Percentiles rank a stretch among this genome's conserved stretches.
Conservation (phyloP, 257 asterid genomes). For the Paraleonurus japonicus region DNA sequence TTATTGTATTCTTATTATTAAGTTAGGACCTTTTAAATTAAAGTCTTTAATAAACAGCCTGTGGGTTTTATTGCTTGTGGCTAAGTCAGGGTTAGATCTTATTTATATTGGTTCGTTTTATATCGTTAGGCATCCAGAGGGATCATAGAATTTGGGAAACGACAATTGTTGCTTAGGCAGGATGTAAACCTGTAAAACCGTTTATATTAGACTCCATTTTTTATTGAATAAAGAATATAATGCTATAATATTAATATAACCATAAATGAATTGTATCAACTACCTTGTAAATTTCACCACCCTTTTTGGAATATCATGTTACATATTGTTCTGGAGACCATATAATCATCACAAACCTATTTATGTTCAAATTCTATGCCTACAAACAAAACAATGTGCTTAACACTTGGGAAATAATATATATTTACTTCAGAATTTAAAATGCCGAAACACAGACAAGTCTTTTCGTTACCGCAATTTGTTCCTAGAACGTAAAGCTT, state of each 20-base stretch:
- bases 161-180: not conserved
- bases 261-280: too few species aligned
- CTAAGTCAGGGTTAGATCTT: not conserved
- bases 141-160: not conserved
- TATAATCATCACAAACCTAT: not conserved
- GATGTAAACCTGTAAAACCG: not conserved
- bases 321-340: not conserved
- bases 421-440: conserved; percentile 2
- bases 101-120: too few species aligned
- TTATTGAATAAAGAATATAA: too few species aligned
- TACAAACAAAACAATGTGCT: not conserved
- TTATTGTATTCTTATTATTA: too few species aligned
- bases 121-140: not conserved
- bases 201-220: too few species aligned
- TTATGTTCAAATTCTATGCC: not conserved
- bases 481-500: conserved; percentile 96
- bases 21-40: too few species aligned
- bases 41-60: not conserved
- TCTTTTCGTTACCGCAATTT: conserved; percentile 69
- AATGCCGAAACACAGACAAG: conserved; percentile 10
- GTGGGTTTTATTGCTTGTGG: not conserved
- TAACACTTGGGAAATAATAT: not conserved
- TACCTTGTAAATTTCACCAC: not conserved
- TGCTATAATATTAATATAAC: too few species aligned
- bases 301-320: not conserved